Percentiles rank a stretch among this genome's conserved stretches.
Conservation (phyloP, 495 filamentous ascomycete species). For the Daldinia childiae region DNA sequence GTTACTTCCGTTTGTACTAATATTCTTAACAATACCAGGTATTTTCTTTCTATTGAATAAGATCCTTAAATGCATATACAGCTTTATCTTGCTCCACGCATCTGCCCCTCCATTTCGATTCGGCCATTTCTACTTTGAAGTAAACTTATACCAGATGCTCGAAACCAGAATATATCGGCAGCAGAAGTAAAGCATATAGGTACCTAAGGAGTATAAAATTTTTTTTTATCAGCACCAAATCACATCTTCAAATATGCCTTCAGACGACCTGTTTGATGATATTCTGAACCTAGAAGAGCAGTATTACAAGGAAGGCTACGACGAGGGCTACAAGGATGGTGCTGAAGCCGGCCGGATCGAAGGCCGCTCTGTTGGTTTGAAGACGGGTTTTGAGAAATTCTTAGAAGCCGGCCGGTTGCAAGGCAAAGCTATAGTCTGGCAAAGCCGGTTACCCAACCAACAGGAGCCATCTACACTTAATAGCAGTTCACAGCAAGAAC, state of each 20-base stretch:
- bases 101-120: conserved; percentile 33
- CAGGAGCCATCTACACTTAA: conserved; percentile 12
- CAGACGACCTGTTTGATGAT: conserved; percentile 70
- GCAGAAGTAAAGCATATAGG: no score
- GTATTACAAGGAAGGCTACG: conserved; percentile 87
- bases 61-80: conserved; percentile 1
- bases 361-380: conserved; percentile 87
- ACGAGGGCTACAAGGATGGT: conserved; percentile 78
- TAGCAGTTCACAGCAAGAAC: conserved; percentile 24
- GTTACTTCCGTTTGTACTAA: background rate
- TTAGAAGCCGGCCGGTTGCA: conserved; percentile 79
- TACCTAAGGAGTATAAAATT: no score
- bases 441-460: conserved; percentile 52
- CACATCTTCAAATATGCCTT: conserved; percentile 10
- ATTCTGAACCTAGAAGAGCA: conserved; percentile 81
- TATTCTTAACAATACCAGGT: background rate
- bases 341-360: conserved; percentile 82
- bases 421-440: conserved; percentile 86
- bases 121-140: background rate
- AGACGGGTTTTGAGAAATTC: conserved; percentile 94
- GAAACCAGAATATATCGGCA: background rate
- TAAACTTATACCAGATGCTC: background rate
- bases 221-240: no score
- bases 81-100: background rate
- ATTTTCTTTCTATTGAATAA: background rate